Evolutionary conservation across 1,139 yeast genomes (phyloP).

Genomic region (Suhomyces yuchorum): DNA sequence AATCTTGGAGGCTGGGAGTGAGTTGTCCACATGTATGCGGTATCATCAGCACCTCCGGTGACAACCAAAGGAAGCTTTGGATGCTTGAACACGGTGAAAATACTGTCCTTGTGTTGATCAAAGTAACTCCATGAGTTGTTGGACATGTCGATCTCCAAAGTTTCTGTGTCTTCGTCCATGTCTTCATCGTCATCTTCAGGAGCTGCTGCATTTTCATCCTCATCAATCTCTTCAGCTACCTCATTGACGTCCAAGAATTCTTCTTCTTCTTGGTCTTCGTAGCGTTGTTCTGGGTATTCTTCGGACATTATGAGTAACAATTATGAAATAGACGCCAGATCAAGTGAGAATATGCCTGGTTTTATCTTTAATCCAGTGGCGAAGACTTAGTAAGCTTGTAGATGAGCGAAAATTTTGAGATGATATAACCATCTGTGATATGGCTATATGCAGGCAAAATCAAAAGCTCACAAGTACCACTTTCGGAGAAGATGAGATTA

Average conservation of each 20-base stretch:
- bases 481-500: not conserved
- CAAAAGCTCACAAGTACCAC: not conserved
- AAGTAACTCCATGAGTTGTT: slow-evolving; percentile 89
- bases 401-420: slow-evolving; percentile 13
- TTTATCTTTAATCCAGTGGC: slow-evolving; percentile 4
- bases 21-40: slow-evolving; percentile 89
- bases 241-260: slow-evolving; percentile 59
- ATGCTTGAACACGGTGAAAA: slow-evolving; percentile 75
- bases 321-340: not conserved
- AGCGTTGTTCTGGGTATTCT: slow-evolving; percentile 13
- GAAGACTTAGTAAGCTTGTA: slow-evolving; percentile 11
- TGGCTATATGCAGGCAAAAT: slow-evolving; percentile 10
- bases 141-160: slow-evolving; percentile 63
- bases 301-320: slow-evolving; percentile 9
- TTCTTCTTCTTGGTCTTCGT: slow-evolving; percentile 44
- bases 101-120: slow-evolving; percentile 83
- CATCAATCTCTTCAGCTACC: slow-evolving; percentile 58
- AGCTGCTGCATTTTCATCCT: slow-evolving; percentile 32
- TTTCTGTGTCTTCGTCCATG: slow-evolving; percentile 28
- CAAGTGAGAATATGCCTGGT: not conserved
- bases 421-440: slow-evolving; percentile 1
- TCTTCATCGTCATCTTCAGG: slow-evolving; percentile 46
- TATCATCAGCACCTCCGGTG: slow-evolving; percentile 89
- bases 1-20: slow-evolving; percentile 80
- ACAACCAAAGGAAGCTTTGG: slow-evolving; percentile 79